Evolutionary conservation across 2,329 filamentous ascomycete genomes (phyloP).

Genomic region (Phoma herbarum): DNA sequence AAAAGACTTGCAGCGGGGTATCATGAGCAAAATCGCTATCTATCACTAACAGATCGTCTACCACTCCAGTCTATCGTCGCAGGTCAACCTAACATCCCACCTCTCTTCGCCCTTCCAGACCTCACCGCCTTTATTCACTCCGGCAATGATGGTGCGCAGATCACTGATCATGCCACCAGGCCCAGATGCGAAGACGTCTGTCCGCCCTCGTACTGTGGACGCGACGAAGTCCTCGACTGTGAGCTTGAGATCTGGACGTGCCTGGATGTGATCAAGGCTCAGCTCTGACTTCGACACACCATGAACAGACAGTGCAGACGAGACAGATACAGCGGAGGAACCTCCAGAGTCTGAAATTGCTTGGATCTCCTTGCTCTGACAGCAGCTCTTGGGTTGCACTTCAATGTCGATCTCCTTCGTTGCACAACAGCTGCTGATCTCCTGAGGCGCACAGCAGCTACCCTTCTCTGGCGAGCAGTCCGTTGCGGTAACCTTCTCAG

Average conservation of each 20-base stretch:
- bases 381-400: conserved; percentile 17
- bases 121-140: conserved; percentile 40
- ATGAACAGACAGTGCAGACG: conserved; percentile 39
- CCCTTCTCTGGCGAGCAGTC: conserved; percentile 15
- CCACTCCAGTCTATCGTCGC: conserved; percentile 47
- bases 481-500: conserved; percentile 32
- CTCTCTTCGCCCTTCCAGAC: conserved; percentile 47
- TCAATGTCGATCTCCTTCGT: conserved; percentile 7
- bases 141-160: conserved; percentile 43
- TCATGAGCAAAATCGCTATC: conserved; percentile 25
- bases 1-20: conserved; percentile 31
- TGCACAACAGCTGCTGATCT: conserved; percentile 5
- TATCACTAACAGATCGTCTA: conserved; percentile 23
- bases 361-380: conserved; percentile 36
- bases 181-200: conserved; percentile 45
- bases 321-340: conserved; percentile 33
- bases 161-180: conserved; percentile 47
- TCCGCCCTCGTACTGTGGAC: conserved; percentile 35
- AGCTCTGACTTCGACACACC: conserved; percentile 42
- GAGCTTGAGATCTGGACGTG: conserved; percentile 31
- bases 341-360: conserved; percentile 21
- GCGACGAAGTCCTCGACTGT: conserved; percentile 38
- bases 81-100: conserved; percentile 43
- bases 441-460: conserved; percentile 8
- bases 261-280: conserved; percentile 36